Base-by-base conservation (phyloP, 352 stramenopile species). In the Phytophthora vignae region DNA sequence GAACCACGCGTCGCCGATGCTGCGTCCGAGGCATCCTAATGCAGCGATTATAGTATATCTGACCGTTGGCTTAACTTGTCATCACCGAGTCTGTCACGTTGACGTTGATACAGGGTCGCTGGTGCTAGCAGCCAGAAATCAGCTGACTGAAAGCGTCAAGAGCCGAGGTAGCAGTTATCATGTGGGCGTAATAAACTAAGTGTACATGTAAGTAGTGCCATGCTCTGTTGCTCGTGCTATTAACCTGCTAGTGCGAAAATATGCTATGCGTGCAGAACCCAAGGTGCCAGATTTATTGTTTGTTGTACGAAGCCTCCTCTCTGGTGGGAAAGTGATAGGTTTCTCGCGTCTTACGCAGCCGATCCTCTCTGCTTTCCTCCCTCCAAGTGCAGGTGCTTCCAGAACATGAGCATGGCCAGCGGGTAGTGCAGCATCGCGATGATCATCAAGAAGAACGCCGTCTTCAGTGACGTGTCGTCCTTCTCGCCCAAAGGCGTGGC, bases 1-100 rank as follows among this genome's bases (percentile, higher is more conserved):
- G 90, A 96, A 48, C 90, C 90, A 25, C 86, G 90, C 25, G 86
- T 96, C 27, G 81, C 83, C 29, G 81, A 87, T 21, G 70, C 78
- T 60, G 67, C 29, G 3, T 22, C 70, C 3, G 61, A 74, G 19
- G 15, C 64, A 42, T 63, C 38, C 4, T 75, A 60, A 70, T 59
- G 1, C 19, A 60, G n/a, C 25, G 17, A 46, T 48, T 31, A 10
- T 33, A 69, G 25, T 64, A 50, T 70, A 55, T 15, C 33, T 25
- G 12, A 3, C 8, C 3, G 29, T 29, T 19, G 4, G 14, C 40
- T n/a, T 10, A 48, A 48, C 40, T 48, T 48, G 5, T 48, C 14
- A 48, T n/a, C 14, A 11, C 40, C 15, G 40, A 19, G 2, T 21
- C 17, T 48, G 15, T 15, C 40, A n/a, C n/a, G n/a, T n/a, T n/a